Evolutionary conservation across 345 rosid species (phyloP).

Genomic region (Linum usitatissimum): DNA sequence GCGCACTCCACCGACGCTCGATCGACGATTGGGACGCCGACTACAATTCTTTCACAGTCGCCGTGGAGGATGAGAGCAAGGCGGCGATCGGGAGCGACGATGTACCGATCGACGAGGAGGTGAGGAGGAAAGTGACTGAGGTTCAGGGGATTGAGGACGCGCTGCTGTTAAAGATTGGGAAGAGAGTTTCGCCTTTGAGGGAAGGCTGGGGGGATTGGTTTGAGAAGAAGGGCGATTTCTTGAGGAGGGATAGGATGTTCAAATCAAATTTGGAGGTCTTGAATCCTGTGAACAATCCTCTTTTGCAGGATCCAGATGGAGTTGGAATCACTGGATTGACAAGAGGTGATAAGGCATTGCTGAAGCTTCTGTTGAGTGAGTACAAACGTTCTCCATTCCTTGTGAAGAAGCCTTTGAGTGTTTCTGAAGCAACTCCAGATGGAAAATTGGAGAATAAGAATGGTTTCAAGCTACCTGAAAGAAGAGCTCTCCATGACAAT

Average conservation of each 20-base stretch:
- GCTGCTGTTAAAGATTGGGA: constrained; percentile 49
- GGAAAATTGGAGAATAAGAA: constrained; percentile 11
- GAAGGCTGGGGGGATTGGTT: constrained; percentile 98
- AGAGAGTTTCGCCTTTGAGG: constrained; percentile 52
- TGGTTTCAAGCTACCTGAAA: constrained; percentile 1
- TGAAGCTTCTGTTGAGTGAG: constrained; percentile 54
- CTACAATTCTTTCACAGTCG: constrained; percentile 28
- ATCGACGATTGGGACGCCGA: constrained; percentile 91
- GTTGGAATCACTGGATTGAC: constrained; percentile 63
- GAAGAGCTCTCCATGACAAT: constrained; percentile 1
- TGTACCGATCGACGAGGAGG: constrained; percentile 58
- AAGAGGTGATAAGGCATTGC: constrained; percentile 63
- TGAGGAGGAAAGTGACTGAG: constrained; percentile 55
- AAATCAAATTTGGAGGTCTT: constrained; percentile 60
- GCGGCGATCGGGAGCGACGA: constrained; percentile 71
- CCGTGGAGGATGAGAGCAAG: constrained; percentile 27
- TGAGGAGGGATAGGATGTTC: constrained; percentile 81
- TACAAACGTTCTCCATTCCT: constrained; percentile 52
- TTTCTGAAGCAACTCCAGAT: constrained; percentile 17
- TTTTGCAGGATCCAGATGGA: constrained; percentile 92
- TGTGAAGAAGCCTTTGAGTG: constrained; percentile 52
- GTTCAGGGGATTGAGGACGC: constrained; percentile 65
- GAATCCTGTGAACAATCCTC: constrained; percentile 71
- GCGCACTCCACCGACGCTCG: constrained; percentile 49
- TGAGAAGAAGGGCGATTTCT: constrained; percentile 77